A percentile compares a stretch with the other conserved stretches of the same genome.
phyloP scores from a whole-genome alignment of 495 filamentous ascomycete genomes.

The Penicillium argentinense region DNA sequence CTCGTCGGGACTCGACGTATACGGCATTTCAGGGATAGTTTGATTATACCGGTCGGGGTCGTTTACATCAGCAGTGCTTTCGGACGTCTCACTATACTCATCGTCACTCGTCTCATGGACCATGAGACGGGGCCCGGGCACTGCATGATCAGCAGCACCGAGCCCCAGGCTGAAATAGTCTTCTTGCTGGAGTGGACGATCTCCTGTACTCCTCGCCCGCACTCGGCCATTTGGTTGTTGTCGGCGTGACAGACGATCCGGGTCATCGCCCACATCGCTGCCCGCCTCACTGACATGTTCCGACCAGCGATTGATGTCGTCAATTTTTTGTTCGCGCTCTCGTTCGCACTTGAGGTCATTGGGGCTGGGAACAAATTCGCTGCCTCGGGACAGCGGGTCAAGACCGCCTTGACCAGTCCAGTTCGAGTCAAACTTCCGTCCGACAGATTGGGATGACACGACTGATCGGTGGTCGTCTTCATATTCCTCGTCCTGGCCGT shows the following conservation, averaged over 20 bases:
- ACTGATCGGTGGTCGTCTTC: conserved; percentile 19
- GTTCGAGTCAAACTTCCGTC: too few species aligned
- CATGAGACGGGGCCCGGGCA: conserved; percentile 49
- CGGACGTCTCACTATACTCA: conserved; percentile 31
- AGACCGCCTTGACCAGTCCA: conserved; percentile 40
- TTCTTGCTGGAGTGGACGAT: conserved; percentile 37
- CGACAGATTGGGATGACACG: conserved; percentile 27
- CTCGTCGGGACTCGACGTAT: conserved; percentile 29
- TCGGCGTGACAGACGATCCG: conserved; percentile 20
- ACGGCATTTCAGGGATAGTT: conserved; percentile 23
- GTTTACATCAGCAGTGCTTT: conserved; percentile 29
- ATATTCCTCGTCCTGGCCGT: conserved; percentile 32
- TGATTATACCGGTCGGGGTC: conserved; percentile 27
- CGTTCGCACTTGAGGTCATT: conserved; percentile 44
- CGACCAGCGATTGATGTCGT: conserved; percentile 47
- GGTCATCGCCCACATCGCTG: conserved; percentile 40
- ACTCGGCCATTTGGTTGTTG: conserved; percentile 26
- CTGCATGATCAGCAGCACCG: conserved; percentile 18
- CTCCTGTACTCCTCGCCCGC: conserved; percentile 50
- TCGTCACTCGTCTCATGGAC: conserved; percentile 48
- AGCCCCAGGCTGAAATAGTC: conserved; percentile 42
- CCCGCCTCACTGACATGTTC: conserved; percentile 40
- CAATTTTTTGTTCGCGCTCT: conserved; percentile 42
- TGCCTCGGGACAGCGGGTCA: conserved; percentile 37
- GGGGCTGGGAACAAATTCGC: conserved; percentile 43